Evolutionary conservation across 1,139 yeast species (phyloP).

Genomic region (Taphrina deformans): DNA sequence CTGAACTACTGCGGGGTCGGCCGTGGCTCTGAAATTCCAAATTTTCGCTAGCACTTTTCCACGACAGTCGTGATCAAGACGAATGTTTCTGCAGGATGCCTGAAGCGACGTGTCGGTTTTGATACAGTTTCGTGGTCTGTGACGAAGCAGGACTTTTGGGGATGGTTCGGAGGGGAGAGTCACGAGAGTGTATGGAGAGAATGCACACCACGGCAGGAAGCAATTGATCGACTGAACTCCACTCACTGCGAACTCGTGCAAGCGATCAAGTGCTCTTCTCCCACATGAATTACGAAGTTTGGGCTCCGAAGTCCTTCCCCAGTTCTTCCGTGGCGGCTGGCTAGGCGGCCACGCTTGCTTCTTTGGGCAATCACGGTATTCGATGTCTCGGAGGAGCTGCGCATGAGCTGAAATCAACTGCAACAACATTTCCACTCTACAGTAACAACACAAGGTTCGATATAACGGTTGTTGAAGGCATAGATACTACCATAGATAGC

Average conservation of each 20-base stretch:
- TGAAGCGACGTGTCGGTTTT: no score
- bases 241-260: neutral
- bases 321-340: neutral
- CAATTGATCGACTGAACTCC: neutral
- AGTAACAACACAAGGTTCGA: neutral
- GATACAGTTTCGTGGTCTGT: no score
- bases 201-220: no score
- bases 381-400: no score
- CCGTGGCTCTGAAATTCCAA: neutral
- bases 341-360: neutral
- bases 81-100: no score
- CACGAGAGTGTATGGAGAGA: no score
- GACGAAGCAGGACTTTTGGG: no score
- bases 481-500: no score
- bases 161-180: no score
- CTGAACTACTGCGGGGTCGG: neutral
- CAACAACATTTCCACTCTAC: neutral
- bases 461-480: no score
- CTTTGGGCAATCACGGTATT: no score
- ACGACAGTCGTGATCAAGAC: no score
- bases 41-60: neutral
- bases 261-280: neutral
- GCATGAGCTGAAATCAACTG: neutral
- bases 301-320: neutral
- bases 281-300: neutral